Base-by-base conservation (phyloP, 1,284 basidiomycete species). In the Schizophyllum commune region DNA sequence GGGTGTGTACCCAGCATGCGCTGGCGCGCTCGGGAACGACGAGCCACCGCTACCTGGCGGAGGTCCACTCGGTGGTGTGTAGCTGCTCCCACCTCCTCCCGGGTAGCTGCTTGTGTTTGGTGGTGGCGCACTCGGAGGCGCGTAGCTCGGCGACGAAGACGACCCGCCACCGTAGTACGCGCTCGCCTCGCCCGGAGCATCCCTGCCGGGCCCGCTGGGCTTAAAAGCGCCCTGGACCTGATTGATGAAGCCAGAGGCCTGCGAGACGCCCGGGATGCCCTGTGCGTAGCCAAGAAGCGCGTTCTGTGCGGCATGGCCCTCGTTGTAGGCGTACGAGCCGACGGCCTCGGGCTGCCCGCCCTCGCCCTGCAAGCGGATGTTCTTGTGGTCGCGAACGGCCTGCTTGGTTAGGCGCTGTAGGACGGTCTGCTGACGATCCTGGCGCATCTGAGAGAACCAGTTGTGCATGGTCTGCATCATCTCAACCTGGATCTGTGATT, bases 401-500 rank as follows among this genome's bases (percentile, higher is more conserved):
- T 88, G 79, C 66, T 87, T 86, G 27, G 77, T 77, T 22, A 94
- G 79, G 9, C 91, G 84, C 21, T 77, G 74, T 53, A 94, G 64
- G 19, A 85, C 73, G 34, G 83, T 80, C 32, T 78, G 70, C 66
- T 85, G 80, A 60, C 80, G 76, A 11, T 20, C 19, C 9, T 72
- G 58, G 4, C 85, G 84, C 7, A 86, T 80, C 13, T 74, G 73
- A 55, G 84, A 72, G 56, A 88, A 77, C 91, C 89, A 90, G 55
- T 72, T 73, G 22, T 71, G 73, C 81, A 89, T 81, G 65, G 77
- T 81, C 61, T 82, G 78, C 64, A 89, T 69, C 92, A 96, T 95
- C 68, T 91, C 84, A 51, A 81, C 78, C 72, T 96, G 94, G 32
- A 96, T 81, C 64, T 83, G 79, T 0, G 89, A 89, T 66, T 79